These are phyloP conservation scores for Escallonia herrerae DNA, from an alignment of 129 eudicot genomes.

Conservation along the genomic window DNA sequence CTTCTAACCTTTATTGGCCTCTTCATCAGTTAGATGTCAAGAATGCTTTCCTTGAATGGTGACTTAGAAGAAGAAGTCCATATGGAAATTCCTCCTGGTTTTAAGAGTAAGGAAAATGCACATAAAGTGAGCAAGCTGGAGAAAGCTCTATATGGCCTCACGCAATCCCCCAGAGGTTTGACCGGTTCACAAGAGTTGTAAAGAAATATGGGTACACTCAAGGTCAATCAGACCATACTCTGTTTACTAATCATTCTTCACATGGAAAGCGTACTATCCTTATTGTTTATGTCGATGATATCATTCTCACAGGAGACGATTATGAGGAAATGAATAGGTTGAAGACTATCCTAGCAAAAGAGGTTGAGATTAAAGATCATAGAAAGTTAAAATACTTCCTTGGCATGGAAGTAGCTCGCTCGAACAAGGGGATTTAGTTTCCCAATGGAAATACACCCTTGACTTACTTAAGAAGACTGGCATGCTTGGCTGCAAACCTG, in stretches of 20 bases:
- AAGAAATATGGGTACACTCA: slow-evolving; percentile 3
- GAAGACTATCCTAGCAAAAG: not conserved
- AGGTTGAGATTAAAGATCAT: slow-evolving; percentile 9
- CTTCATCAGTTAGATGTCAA: slow-evolving; percentile 9
- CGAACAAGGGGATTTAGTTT: slow-evolving; percentile 6
- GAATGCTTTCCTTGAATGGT: not conserved
- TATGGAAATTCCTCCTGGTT: not conserved
- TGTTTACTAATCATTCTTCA: not conserved
- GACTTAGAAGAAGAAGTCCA: not conserved
- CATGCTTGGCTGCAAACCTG: not conserved
- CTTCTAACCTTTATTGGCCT: not conserved
- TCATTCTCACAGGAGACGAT: slow-evolving; percentile 3
- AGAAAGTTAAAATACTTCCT: not conserved
- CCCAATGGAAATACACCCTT: slow-evolving; percentile 3
- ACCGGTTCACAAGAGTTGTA: not conserved
- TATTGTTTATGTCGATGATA: slow-evolving; percentile 17
- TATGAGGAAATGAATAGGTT: not conserved
- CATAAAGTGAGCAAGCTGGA: not conserved
- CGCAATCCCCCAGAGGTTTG: slow-evolving; percentile 4
- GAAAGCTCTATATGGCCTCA: slow-evolving; percentile 1
- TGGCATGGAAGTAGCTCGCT: slow-evolving; percentile 9
- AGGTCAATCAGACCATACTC: not conserved
- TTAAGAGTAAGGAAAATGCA: not conserved
- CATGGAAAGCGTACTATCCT: not conserved
- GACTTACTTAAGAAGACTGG: not conserved